These are phyloP conservation scores for Cytospora chrysosperma DNA, from an alignment of 2,329 filamentous ascomycete genomes.

Conservation along the genomic window DNA sequence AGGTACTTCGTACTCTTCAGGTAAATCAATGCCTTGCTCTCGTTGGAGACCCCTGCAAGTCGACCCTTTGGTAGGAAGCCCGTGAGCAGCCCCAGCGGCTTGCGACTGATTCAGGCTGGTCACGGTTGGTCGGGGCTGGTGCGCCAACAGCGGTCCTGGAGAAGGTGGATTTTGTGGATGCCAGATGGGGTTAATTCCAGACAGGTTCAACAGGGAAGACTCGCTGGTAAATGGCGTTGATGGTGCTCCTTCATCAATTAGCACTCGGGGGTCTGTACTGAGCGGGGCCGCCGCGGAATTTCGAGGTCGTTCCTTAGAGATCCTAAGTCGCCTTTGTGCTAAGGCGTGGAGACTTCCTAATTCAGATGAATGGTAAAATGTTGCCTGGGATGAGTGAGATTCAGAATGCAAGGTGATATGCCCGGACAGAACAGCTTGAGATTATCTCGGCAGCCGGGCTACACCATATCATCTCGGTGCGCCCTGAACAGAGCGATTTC, in stretches of 20 bases:
- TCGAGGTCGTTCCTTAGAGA: conserved; percentile 1
- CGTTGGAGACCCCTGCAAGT: neutral
- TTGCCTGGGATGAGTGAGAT: conserved; percentile 12
- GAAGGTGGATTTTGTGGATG: conserved; percentile 6
- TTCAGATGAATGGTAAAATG: conserved; percentile 1
- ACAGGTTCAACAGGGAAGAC: conserved; percentile 7
- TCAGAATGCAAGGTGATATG: neutral
- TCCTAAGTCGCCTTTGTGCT: neutral
- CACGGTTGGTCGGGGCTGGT: conserved; percentile 4
- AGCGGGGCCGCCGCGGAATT: conserved; percentile 12
- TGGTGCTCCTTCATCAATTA: conserved; percentile 5
- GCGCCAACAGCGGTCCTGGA: conserved; percentile 7
- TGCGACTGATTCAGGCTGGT: neutral
- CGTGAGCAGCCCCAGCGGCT: neutral
- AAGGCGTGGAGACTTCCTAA: conserved; percentile 9
- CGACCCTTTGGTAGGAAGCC: conserved; percentile 3
- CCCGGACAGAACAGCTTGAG: neutral
- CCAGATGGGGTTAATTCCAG: conserved; percentile 17
- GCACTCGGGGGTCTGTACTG: conserved; percentile 13
- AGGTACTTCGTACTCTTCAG: neutral
- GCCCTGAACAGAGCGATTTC: neutral
- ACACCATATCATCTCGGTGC: neutral
- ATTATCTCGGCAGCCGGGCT: neutral
- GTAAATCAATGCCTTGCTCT: neutral
- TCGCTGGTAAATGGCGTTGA: neutral